Evolutionary conservation across 2,329 filamentous ascomycete genomes (phyloP).

Genomic region (Talaromyces sp.): DNA sequence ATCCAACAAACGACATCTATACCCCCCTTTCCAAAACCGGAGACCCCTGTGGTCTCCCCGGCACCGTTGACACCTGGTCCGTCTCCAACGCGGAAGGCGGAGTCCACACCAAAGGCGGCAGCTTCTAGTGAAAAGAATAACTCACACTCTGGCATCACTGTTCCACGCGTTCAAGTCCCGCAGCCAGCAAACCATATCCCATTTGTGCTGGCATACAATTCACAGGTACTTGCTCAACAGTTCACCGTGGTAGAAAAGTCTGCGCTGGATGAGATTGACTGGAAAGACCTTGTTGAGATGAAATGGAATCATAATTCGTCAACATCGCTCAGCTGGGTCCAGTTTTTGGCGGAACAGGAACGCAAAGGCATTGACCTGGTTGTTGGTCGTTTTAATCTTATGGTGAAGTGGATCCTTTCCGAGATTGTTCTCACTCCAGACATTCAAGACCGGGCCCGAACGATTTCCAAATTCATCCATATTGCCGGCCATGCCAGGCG

Average conservation of each 20-base stretch:
- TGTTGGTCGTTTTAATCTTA: constrained; percentile 61
- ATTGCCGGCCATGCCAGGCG: constrained; percentile 55
- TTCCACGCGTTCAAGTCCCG: constrained; percentile 13
- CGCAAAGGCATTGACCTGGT: constrained; percentile 59
- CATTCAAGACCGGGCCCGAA: constrained; percentile 54
- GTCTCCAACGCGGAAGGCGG: constrained; percentile 27
- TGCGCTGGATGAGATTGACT: constrained; percentile 61
- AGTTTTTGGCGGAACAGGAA: constrained; percentile 52
- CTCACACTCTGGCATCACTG: background rate
- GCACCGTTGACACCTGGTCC: constrained; percentile 39
- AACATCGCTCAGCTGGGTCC: constrained; percentile 54
- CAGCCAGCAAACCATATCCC: constrained; percentile 47
- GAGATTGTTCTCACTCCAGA: constrained; percentile 57
- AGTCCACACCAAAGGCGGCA: constrained; percentile 21
- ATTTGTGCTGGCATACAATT: constrained; percentile 60
- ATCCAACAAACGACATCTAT: constrained; percentile 34
- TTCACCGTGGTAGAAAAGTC: constrained; percentile 62
- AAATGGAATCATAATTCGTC: constrained; percentile 55
- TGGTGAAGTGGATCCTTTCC: constrained; percentile 62
- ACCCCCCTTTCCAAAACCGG: constrained; percentile 24
- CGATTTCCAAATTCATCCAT: constrained; percentile 60
- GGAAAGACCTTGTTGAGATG: constrained; percentile 61
- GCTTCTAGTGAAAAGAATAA: constrained; percentile 25
- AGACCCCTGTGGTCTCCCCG: constrained; percentile 29
- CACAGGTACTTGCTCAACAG: constrained; percentile 57